Percentiles rank a stretch among this genome's conserved stretches.
Conservation (phyloP, 768 basidiomycete species). For the Auricularia cornea region DNA sequence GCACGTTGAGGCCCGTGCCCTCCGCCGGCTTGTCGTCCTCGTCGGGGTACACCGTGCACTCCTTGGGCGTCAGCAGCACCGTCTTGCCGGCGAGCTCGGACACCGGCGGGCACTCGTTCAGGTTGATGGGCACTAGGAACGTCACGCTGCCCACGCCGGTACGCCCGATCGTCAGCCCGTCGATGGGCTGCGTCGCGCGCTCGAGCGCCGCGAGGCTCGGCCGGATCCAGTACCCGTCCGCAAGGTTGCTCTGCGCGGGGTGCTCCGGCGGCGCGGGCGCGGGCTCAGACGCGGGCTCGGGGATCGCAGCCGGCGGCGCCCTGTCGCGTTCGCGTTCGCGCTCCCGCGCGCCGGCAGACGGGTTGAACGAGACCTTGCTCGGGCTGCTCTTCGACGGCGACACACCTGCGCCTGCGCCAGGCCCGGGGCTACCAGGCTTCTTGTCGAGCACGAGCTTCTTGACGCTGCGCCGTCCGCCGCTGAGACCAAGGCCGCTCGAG, state of each 20-base stretch:
- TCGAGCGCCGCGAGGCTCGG: constrained; percentile 67
- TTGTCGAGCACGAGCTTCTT: constrained; percentile 90
- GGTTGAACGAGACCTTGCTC: constrained; percentile 60
- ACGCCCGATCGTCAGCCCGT: constrained; percentile 81
- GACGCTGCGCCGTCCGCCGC: constrained; percentile 67
- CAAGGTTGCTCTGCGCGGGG: constrained; percentile 30
- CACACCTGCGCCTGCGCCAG: background rate
- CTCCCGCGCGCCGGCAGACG: constrained; percentile 67
- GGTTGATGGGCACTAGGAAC: constrained; percentile 69
- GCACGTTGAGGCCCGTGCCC: constrained; percentile 85
- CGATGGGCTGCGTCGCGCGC: constrained; percentile 62
- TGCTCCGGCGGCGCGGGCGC: constrained; percentile 1
- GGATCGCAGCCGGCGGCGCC: background rate
- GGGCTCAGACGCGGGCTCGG: constrained; percentile 22
- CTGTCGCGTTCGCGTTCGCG: constrained; percentile 34
- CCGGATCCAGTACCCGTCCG: constrained; percentile 85
- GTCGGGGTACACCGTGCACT: constrained; percentile 91
- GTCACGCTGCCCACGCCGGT: constrained; percentile 82
- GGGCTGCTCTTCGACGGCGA: constrained; percentile 18
- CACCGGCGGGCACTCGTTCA: constrained; percentile 75
- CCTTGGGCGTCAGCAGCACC: constrained; percentile 83
- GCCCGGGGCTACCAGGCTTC: constrained; percentile 35
- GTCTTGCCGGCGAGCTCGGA: constrained; percentile 78
- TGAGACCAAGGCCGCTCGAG: constrained; percentile 42
- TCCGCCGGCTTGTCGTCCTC: constrained; percentile 78